phyloP scores from a whole-genome alignment of 2,329 filamentous ascomycete genomes.

The Colletotrichum coccodes region DNA sequence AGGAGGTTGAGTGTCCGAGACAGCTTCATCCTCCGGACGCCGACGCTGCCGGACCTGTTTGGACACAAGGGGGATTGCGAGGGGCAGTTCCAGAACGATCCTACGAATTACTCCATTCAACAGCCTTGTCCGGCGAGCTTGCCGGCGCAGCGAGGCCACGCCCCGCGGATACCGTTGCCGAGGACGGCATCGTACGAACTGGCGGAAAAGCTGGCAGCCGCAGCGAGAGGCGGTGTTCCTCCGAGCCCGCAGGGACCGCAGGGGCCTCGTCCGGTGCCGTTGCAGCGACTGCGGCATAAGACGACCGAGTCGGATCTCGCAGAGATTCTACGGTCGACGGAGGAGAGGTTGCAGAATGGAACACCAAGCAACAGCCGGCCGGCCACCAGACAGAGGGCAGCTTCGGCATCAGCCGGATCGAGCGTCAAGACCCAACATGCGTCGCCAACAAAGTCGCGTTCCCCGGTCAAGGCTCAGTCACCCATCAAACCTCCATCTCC shows the following conservation, averaged over 20 bases:
- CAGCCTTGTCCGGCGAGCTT: conserved; percentile 25
- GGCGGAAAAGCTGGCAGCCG: conserved; percentile 32
- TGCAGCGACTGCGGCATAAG: conserved; percentile 38
- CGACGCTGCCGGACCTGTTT: conserved; percentile 49
- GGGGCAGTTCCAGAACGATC: conserved; percentile 20
- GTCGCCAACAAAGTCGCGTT: conserved; percentile 13
- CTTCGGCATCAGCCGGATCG: conserved; percentile 36
- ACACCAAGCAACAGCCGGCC: conserved; percentile 40
- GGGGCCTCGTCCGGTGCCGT: conserved; percentile 27
- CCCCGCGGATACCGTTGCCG: conserved; percentile 23
- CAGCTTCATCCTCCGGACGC: conserved; percentile 41
- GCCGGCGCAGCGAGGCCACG: not conserved
- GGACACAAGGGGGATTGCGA: conserved; percentile 30
- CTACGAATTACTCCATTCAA: conserved; percentile 13
- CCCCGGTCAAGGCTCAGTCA: not conserved
- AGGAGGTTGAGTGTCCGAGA: conserved; percentile 43
- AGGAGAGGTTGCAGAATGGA: conserved; percentile 58
- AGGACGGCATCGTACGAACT: conserved; percentile 32
- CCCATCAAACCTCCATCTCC: conserved; percentile 5
- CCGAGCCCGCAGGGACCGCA: conserved; percentile 28
- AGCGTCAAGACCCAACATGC: conserved; percentile 22
- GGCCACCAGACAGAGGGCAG: conserved; percentile 42
- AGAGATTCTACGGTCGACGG: conserved; percentile 63
- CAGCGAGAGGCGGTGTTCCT: conserved; percentile 28
- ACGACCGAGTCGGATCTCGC: conserved; percentile 60